Evolutionary conservation across 495 filamentous ascomycete genomes (phyloP).

Genomic region (Talaromyces stipitatus): DNA sequence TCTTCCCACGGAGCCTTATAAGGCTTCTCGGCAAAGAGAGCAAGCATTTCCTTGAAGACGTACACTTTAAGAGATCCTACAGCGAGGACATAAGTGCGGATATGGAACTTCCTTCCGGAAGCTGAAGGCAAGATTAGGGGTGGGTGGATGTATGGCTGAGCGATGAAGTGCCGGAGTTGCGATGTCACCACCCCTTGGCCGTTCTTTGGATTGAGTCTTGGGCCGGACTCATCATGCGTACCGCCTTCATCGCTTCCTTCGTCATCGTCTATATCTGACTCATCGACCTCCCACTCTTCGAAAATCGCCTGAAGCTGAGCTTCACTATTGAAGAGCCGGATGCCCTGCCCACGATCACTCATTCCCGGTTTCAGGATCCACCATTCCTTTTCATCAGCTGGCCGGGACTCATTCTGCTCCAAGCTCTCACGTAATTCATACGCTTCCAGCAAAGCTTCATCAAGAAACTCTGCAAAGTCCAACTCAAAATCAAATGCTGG

Average conservation of each 20-base stretch:
- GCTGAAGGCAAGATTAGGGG: constrained; percentile 66
- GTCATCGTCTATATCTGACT: constrained; percentile 35
- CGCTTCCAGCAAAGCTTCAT: constrained; percentile 83
- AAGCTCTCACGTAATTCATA: constrained; percentile 77
- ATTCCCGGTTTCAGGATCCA: constrained; percentile 98
- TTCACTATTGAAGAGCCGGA: constrained; percentile 77
- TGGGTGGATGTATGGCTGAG: constrained; percentile 89
- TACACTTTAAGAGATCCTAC: constrained; percentile 71
- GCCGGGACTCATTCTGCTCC: constrained; percentile 48
- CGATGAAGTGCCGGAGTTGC: constrained; percentile 92
- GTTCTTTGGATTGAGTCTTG: constrained; percentile 3
- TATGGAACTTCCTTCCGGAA: constrained; percentile 82
- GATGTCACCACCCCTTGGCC: constrained; percentile 62
- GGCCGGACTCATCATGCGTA: constrained; percentile 13
- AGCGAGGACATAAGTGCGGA: constrained; percentile 81
- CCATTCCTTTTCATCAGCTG: constrained; percentile 62
- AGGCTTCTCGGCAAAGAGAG: constrained; percentile 70
- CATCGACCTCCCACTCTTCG: constrained; percentile 74
- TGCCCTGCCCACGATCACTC: constrained; percentile 93
- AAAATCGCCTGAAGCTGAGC: constrained; percentile 77
- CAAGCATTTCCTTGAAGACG: constrained; percentile 85
- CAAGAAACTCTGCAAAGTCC: constrained; percentile 93
- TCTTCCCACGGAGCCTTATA: constrained; percentile 47
- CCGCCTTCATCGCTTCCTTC: constrained; percentile 19
- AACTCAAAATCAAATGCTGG: constrained; percentile 78